Conservation (phyloP, 2,329 filamentous ascomycete species). For the Neopestalotiopsis rosae region DNA sequence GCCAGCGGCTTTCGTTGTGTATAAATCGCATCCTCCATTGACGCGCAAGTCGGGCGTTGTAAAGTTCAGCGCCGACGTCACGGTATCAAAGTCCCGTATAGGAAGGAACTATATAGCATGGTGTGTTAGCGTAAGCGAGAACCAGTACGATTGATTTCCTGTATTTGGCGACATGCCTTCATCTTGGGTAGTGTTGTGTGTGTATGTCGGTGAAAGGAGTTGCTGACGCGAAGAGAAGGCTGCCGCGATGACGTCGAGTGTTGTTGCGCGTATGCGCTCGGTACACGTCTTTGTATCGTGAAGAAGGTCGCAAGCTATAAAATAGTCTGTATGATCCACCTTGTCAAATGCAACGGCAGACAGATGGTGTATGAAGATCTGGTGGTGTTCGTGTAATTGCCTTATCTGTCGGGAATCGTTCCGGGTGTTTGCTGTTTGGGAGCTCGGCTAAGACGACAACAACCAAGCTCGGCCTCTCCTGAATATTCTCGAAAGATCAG, state of each 20-base stretch:
- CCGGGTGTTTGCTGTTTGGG: background rate
- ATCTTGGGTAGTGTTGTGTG: slow-evolving; percentile 14
- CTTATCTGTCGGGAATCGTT: slow-evolving; percentile 7
- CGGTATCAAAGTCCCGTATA: slow-evolving; percentile 86
- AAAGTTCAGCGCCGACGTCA: slow-evolving; percentile 93
- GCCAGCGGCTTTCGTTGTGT: slow-evolving; percentile 95
- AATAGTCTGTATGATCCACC: background rate
- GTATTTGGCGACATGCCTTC: slow-evolving; percentile 19
- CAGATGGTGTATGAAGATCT: background rate
- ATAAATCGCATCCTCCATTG: slow-evolving; percentile 92
- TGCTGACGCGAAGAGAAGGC: background rate
- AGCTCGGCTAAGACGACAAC: slow-evolving; percentile 13
- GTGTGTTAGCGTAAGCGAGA: slow-evolving; percentile 3
- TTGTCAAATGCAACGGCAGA: background rate
- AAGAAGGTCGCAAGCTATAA: background rate
- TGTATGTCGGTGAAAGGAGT: slow-evolving; percentile 7
- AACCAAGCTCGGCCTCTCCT: slow-evolving; percentile 23
- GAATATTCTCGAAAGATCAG: slow-evolving; percentile 22
- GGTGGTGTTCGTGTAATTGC: background rate
- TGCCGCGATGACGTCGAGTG: background rate
- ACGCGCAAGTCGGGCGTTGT: slow-evolving; percentile 92
- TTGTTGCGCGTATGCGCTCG: background rate
- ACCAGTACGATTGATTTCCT: background rate
- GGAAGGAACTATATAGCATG: slow-evolving; percentile 75
- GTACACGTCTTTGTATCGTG: background rate